Conservation (phyloP, 441 rosid species). For the Theobroma grandiflorum region DNA sequence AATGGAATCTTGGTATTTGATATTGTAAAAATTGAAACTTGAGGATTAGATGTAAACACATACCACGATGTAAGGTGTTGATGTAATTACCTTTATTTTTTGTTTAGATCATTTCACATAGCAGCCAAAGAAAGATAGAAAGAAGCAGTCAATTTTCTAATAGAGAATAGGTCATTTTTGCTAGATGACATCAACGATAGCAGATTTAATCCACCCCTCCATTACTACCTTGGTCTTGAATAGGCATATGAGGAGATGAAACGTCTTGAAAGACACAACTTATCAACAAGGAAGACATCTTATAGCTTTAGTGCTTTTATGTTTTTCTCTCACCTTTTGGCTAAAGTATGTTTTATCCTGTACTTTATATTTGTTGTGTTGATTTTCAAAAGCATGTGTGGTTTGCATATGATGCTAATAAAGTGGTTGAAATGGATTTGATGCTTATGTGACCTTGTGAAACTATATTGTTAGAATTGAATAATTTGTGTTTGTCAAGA, state of each 20-base stretch:
- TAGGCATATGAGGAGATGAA: conserved; percentile 93
- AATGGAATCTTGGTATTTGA: not conserved
- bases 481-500: not conserved
- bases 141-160: conserved; percentile 76
- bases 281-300: conserved; percentile 60
- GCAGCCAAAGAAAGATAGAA: conserved; percentile 86
- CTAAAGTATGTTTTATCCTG: not conserved
- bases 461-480: not conserved
- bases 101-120: conserved; percentile 59
- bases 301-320: conserved; percentile 47
- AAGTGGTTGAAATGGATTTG: not conserved
- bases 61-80: not conserved
- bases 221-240: conserved; percentile 88
- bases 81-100: not conserved
- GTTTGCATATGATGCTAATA: too few relatives aligned
- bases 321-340: not conserved
- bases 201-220: conserved; percentile 90
- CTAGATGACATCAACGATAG: conserved; percentile 80
- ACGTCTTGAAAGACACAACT: conserved; percentile 49
- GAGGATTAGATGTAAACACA: not conserved
- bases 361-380: not conserved
- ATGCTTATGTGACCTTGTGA: not conserved
- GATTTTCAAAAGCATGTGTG: not conserved
- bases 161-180: conserved; percentile 87
- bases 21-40: not conserved